A percentile compares a stretch with the other conserved stretches of the same genome.
Conservation (phyloP, 495 filamentous ascomycete genomes). For the Parathielavia appendiculata region DNA sequence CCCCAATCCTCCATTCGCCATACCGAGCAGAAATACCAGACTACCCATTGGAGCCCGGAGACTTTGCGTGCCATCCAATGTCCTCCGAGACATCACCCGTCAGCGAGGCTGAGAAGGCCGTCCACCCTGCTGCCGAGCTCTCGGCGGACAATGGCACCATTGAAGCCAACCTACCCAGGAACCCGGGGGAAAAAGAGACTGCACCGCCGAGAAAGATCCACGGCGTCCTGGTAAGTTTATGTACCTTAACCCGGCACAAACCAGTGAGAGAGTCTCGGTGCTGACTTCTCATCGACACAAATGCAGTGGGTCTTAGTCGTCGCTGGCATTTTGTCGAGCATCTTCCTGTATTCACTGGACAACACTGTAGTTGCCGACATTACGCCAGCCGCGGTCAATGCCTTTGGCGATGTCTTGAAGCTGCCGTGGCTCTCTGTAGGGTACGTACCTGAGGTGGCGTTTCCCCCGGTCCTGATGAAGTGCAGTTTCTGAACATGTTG, state of each 20-base stretch:
- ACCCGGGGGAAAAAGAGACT: background rate
- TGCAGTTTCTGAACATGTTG: background rate
- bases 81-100: background rate
- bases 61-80: background rate
- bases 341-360: slow-evolving; percentile 54
- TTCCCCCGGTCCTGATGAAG: background rate
- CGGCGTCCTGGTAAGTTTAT: slow-evolving; percentile 5
- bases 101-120: background rate
- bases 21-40: too few species aligned
- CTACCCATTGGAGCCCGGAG: too few species aligned
- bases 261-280: too few species aligned
- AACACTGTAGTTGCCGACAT: slow-evolving; percentile 59
- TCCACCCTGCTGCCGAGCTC: background rate
- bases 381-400: slow-evolving; percentile 44
- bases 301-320: slow-evolving; percentile 39
- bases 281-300: background rate
- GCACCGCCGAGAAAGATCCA: slow-evolving; percentile 2
- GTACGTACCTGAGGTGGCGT: background rate
- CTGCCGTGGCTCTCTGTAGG: slow-evolving; percentile 53
- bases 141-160: background rate
- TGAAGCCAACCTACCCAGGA: background rate
- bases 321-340: slow-evolving; percentile 43
- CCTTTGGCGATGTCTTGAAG: slow-evolving; percentile 44
- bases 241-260: too few species aligned
- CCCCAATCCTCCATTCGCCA: too few species aligned